Conservation (phyloP, 257 asterid species). For the Gentiana dahurica region DNA sequence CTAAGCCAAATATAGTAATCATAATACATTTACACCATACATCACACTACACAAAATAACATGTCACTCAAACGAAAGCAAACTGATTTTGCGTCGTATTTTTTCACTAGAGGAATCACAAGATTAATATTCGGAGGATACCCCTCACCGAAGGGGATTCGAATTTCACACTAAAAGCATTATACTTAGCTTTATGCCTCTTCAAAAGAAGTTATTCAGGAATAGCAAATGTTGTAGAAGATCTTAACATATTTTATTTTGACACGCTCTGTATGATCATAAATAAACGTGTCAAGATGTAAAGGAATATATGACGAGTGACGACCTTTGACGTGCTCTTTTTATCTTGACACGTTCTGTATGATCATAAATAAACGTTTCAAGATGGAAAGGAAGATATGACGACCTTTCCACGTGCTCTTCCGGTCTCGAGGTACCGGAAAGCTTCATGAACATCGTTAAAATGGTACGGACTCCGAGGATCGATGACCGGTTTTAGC, state of each 20-base stretch:
- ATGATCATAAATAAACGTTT: background rate
- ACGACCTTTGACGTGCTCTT: constrained; percentile 48
- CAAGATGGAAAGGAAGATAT: constrained; percentile 25
- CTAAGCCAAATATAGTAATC: too few species aligned
- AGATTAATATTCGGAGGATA: too few species aligned
- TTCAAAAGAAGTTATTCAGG: too few species aligned
- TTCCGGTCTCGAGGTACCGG: constrained; percentile 52
- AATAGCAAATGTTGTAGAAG: too few species aligned
- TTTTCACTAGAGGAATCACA: too few species aligned
- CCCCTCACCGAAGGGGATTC: too few species aligned
- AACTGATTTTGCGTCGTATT: too few species aligned
- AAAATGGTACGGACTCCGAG: constrained; percentile 36
- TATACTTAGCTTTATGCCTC: too few species aligned
- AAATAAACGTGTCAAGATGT: constrained; percentile 7
- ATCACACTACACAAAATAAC: too few species aligned
- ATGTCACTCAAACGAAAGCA: too few species aligned
- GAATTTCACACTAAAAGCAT: too few species aligned
- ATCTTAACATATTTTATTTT: constrained; percentile 32
- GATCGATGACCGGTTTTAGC: constrained; percentile 55
- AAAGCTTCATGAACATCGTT: constrained; percentile 35
- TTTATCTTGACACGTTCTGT: constrained; percentile 41
- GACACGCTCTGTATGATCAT: constrained; percentile 8
- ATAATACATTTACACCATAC: too few species aligned
- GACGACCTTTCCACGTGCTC: constrained; percentile 58
- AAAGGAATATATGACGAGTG: constrained; percentile 31